Evolutionary conservation across 768 basidiomycete species (phyloP).

Genomic region (Postia placenta): DNA sequence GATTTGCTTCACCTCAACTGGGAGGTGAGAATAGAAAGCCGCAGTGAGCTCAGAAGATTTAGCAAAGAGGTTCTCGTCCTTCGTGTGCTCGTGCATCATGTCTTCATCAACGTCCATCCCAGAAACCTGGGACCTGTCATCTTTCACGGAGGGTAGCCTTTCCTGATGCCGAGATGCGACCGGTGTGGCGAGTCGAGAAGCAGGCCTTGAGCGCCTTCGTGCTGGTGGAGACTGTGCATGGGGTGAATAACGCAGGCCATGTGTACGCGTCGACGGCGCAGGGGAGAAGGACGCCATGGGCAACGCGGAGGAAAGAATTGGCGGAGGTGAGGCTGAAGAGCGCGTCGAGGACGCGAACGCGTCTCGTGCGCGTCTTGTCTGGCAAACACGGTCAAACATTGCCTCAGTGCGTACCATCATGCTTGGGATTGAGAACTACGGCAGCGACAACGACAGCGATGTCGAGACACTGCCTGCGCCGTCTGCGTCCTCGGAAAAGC

Average conservation of each 20-base stretch:
- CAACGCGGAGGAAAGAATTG: neutral
- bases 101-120: conserved; percentile 66
- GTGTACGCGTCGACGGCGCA: conserved; percentile 54
- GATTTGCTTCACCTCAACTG: conserved; percentile 68
- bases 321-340: neutral
- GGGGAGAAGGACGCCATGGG: conserved; percentile 57
- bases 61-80: conserved; percentile 45
- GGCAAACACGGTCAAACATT: conserved; percentile 9
- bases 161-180: conserved; percentile 18
- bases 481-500: conserved; percentile 5
- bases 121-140: conserved; percentile 33
- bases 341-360: conserved; percentile 8
- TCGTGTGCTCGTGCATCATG: conserved; percentile 32
- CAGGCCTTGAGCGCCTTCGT: conserved; percentile 13
- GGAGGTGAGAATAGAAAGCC: conserved; percentile 62
- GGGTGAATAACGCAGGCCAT: conserved; percentile 19
- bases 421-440: conserved; percentile 75
- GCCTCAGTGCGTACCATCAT: conserved; percentile 29
- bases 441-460: conserved; percentile 60
- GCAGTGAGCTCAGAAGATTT: conserved; percentile 68
- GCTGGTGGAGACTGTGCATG: conserved; percentile 23
- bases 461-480: conserved; percentile 28
- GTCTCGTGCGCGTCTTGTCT: conserved; percentile 16
- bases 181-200: conserved; percentile 42
- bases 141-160: conserved; percentile 21